Percentiles rank a stretch among this genome's conserved stretches.
These are phyloP conservation scores for Heliamphora pulchella DNA, from an alignment of 179 eudicot genomes.

Conservation along the genomic window DNA sequence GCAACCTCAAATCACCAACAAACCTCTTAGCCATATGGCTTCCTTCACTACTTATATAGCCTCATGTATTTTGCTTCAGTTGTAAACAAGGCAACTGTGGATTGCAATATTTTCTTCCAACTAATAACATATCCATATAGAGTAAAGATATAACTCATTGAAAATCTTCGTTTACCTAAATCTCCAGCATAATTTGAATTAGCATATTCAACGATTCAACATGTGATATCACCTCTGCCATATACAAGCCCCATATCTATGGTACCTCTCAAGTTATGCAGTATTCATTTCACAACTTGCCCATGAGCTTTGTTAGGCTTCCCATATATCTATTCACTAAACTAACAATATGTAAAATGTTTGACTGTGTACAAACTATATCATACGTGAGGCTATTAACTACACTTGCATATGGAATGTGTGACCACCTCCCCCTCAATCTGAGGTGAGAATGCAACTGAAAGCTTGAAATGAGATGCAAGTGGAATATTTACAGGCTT, in stretches of 20 bases:
- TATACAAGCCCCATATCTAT: not conserved
- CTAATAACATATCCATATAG: not conserved
- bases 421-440: not conserved
- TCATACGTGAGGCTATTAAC: not conserved
- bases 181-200: not conserved
- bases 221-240: not conserved
- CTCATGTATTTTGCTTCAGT: not conserved
- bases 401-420: not conserved
- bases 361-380: constrained; percentile 1
- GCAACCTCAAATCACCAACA: too few relatives aligned
- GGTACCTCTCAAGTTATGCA: not conserved
- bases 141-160: not conserved
- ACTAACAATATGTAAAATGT: constrained; percentile 1
- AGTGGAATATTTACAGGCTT: constrained; percentile 4
- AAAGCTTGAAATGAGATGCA: constrained; percentile 8
- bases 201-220: not conserved
- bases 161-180: not conserved
- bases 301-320: too few relatives aligned
- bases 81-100: not conserved
- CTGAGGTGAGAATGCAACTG: not conserved
- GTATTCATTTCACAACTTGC: not conserved
- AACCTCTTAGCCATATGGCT: too few relatives aligned
- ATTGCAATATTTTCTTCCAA: not conserved
- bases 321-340: not conserved
- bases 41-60: too few relatives aligned